phyloP scores from a whole-genome alignment of 371 early-diverging fungal species.

The Blastocladiella emersonii region DNA sequence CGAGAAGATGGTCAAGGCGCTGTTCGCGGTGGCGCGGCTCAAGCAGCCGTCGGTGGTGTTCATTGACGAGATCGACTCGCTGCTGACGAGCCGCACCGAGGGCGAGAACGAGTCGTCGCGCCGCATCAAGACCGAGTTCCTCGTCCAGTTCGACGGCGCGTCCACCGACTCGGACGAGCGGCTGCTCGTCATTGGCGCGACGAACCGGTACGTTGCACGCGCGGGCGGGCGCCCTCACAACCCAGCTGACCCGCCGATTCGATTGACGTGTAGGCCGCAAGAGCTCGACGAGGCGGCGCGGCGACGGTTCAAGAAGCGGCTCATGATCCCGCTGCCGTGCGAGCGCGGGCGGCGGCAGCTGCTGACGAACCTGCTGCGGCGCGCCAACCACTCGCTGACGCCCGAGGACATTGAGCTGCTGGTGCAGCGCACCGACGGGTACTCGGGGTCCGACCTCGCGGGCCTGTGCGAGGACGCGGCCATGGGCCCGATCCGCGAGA shows the following conservation, averaged over 20 bases:
- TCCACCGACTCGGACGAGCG: constrained; percentile 50
- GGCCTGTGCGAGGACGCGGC: constrained; percentile 73
- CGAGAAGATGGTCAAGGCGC: constrained; percentile 80
- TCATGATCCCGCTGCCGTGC: constrained; percentile 82
- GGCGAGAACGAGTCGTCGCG: constrained; percentile 80
- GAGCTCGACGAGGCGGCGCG: constrained; percentile 82
- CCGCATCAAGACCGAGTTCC: constrained; percentile 79
- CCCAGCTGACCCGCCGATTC: constrained; percentile 7
- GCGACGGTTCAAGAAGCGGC: constrained; percentile 46
- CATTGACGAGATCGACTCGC: constrained; percentile 79
- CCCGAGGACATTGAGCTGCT: constrained; percentile 44
- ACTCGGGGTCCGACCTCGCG: constrained; percentile 85
- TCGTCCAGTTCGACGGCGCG: constrained; percentile 70
- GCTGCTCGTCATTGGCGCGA: constrained; percentile 72
- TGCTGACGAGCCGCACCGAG: constrained; percentile 77
- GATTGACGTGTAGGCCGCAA: constrained; percentile 45
- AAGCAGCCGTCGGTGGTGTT: constrained; percentile 84
- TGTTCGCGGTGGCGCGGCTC: constrained; percentile 81
- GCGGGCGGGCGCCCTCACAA: neutral
- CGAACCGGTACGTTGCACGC: constrained; percentile 19
- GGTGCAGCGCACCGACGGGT: constrained; percentile 41
- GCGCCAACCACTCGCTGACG: constrained; percentile 37
- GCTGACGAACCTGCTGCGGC: constrained; percentile 41
- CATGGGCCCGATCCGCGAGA: constrained; percentile 12
- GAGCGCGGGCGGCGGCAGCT: constrained; percentile 47